Evolutionary conservation across 83 land plant genomes (phyloP), one percentile per base, ranked within the genome.

Genomic region (Isoetes engelmannii): DNA sequence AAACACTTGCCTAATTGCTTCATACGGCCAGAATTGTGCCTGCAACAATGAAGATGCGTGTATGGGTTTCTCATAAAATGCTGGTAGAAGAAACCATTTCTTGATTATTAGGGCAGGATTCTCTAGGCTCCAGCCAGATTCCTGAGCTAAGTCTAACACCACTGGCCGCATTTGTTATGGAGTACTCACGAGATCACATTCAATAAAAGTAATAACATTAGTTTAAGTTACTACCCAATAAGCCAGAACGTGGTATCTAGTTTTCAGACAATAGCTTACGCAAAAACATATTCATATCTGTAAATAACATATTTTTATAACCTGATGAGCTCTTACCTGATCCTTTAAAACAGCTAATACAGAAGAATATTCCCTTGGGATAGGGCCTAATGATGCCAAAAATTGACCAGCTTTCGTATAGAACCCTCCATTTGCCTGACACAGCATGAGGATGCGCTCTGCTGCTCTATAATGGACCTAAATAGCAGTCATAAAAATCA

Each of bases 361-460:
- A 37, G 82, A 76, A 19, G 83, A 68, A 65, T 84, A 90, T 72
- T 94, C 92, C 72, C 82, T 86, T 44, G 99, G 99, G 45, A 88
- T 73, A 69, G 84, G 88, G 45, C 84, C 82, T 65, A 90, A 4
- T 4, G 93, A 85, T 65, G 89, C 89, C 68, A 84, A 78, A 79
- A 94, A 94, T 61, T 90, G 97, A 4, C 99, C 97, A 68, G 93
- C 99, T 81, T 94, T 94, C 18, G 83, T 83, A 72, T 94, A 94
- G 57, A 94, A 83, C 6, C 99, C 99, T 75, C 79, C 81, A 63
- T 94, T 94, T 19, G 74, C 57, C 68, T 94, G 87, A 78, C 99
- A 90, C 43, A 94, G 69, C 74, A 80, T 86, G 67, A 86, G 61
- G 49, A 94, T 75, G 65, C 88, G 82, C 72, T 75, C 85, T n/a